Evolutionary conservation across 371 early-diverging fungal species (phyloP).

Genomic region (Dichotomocladium elegans): DNA sequence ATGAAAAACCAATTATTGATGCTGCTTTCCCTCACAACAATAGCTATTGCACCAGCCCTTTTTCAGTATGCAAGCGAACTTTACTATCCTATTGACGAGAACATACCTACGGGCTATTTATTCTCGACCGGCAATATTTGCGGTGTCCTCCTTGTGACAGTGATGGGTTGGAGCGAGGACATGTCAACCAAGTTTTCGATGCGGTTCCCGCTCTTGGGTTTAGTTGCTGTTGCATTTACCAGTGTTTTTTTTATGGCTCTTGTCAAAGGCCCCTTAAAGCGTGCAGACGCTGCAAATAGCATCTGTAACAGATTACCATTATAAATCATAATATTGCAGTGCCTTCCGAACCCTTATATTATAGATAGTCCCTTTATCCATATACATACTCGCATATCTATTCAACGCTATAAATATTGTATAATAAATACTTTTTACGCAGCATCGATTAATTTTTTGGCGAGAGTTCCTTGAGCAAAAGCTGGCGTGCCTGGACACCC

Average conservation of each 20-base stretch:
- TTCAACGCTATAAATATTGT: too few relatives aligned
- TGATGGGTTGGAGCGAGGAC: slow-evolving; percentile 47
- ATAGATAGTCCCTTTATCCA: too few relatives aligned
- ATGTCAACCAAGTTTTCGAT: slow-evolving; percentile 21
- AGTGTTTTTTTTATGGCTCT: slow-evolving; percentile 24
- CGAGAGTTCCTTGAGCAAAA: slow-evolving; percentile 7
- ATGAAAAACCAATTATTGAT: background rate
- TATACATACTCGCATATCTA: too few relatives aligned
- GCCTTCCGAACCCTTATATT: too few relatives aligned
- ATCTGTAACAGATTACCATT: too few relatives aligned
- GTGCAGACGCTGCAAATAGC: slow-evolving; percentile 7
- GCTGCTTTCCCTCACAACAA: background rate
- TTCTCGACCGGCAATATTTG: slow-evolving; percentile 38
- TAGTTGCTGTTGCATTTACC: slow-evolving; percentile 19
- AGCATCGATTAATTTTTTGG: background rate
- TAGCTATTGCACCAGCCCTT: slow-evolving; percentile 49
- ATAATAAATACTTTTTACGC: too few relatives aligned
- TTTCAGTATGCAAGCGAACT: slow-evolving; percentile 50
- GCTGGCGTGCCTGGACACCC: slow-evolving; percentile 9
- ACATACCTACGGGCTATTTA: slow-evolving; percentile 47
- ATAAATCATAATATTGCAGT: too few relatives aligned
- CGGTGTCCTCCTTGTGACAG: slow-evolving; percentile 30
- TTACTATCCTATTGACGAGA: slow-evolving; percentile 44
- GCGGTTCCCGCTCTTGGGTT: slow-evolving; percentile 28
- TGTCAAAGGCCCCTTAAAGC: slow-evolving; percentile 32